Evolutionary conservation across 345 rosid species (phyloP).

Genomic region (Salix caprea): DNA sequence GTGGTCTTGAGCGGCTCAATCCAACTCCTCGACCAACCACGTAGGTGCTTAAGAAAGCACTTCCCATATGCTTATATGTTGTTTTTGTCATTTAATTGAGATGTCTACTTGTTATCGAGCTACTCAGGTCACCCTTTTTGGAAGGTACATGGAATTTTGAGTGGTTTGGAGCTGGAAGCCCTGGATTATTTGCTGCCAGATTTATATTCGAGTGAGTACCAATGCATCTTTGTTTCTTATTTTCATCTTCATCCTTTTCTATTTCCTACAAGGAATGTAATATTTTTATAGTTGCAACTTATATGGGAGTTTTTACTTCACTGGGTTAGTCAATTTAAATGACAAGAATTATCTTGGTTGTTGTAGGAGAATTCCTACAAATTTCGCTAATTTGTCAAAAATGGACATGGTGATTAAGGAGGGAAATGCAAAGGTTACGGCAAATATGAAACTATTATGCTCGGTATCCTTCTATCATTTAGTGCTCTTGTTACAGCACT

Average conservation of each 20-base stretch:
- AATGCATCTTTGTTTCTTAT: not conserved
- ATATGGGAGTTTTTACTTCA: not conserved
- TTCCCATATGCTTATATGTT: not conserved
- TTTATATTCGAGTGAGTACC: slow-evolving; percentile 61
- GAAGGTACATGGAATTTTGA: slow-evolving; percentile 92
- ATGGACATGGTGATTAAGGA: slow-evolving; percentile 70
- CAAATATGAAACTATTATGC: slow-evolving; percentile 58
- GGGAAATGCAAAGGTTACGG: slow-evolving; percentile 53
- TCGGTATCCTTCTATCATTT: slow-evolving; percentile 38
- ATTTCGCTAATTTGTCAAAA: slow-evolving; percentile 62
- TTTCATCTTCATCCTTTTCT: not conserved
- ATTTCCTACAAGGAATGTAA: not conserved
- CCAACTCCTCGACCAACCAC: slow-evolving; percentile 90
- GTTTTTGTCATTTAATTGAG: not conserved
- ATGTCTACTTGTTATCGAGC: slow-evolving; percentile 47
- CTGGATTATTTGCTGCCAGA: slow-evolving; percentile 64
- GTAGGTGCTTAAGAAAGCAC: slow-evolving; percentile 38
- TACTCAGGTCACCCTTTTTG: slow-evolving; percentile 84
- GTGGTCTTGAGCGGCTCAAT: slow-evolving; percentile 80
- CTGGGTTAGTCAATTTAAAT: not conserved
- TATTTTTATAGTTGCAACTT: not conserved
- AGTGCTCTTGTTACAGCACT: not conserved
- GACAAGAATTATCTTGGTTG: slow-evolving; percentile 1
- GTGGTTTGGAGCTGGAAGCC: slow-evolving; percentile 87
- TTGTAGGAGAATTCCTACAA: slow-evolving; percentile 77